phyloP scores from a whole-genome alignment of 2,329 filamentous ascomycete species.

The Bimuria novae-zelandiae region DNA sequence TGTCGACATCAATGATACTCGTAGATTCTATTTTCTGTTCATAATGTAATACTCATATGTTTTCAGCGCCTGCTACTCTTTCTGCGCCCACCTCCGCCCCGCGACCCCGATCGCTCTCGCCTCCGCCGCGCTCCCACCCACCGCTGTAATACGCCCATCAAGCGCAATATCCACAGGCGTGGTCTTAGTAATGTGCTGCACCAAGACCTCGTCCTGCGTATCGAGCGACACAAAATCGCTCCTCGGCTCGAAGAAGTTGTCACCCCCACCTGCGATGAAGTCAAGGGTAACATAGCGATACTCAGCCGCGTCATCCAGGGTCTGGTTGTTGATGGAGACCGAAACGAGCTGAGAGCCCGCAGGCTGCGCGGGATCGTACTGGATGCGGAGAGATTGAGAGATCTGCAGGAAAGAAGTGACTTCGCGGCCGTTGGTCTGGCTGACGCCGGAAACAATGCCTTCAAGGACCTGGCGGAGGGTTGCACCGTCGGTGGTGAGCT shows the following conservation, averaged over 20 bases:
- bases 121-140: slow-evolving; percentile 16
- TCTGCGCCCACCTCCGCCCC: neutral
- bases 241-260: slow-evolving; percentile 59
- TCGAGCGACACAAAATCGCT: slow-evolving; percentile 56
- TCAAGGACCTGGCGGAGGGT: slow-evolving; percentile 63
- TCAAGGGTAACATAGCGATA: slow-evolving; percentile 67
- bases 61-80: neutral
- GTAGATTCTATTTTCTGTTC: too few species aligned
- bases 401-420: slow-evolving; percentile 67
- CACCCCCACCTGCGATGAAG: slow-evolving; percentile 63
- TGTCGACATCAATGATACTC: too few species aligned
- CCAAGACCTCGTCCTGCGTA: slow-evolving; percentile 60
- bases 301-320: slow-evolving; percentile 52
- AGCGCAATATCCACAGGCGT: slow-evolving; percentile 58
- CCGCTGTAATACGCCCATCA: slow-evolving; percentile 52
- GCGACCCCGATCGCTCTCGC: neutral
- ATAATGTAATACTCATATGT: too few species aligned
- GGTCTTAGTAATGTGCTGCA: slow-evolving; percentile 54
- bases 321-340: slow-evolving; percentile 56
- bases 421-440: slow-evolving; percentile 57
- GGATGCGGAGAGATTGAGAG: slow-evolving; percentile 36
- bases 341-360: slow-evolving; percentile 58
- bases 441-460: slow-evolving; percentile 61
- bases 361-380: slow-evolving; percentile 59
- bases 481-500: slow-evolving; percentile 59